Conservation (phyloP, 2,329 filamentous ascomycete genomes). For the Fusarium sp. region DNA sequence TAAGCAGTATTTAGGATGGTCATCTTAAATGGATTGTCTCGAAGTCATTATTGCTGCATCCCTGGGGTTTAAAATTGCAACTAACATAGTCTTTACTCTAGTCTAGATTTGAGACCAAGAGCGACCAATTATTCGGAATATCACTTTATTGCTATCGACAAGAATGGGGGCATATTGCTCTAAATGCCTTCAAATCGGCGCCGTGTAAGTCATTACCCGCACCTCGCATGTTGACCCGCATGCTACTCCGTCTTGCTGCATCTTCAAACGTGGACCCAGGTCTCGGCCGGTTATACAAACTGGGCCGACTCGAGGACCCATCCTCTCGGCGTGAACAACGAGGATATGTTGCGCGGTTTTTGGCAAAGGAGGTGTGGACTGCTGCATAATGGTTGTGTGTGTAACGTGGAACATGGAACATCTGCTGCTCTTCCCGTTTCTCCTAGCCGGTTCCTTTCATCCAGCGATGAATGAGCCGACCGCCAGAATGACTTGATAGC, state of each 20-base stretch:
- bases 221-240: slow-evolving; percentile 37
- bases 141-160: slow-evolving; percentile 10
- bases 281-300: slow-evolving; percentile 45
- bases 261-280: slow-evolving; percentile 26
- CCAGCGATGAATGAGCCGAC: slow-evolving; percentile 37
- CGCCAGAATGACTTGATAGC: slow-evolving; percentile 14
- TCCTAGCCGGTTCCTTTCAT: slow-evolving; percentile 38
- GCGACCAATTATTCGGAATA: not conserved
- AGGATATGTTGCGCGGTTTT: slow-evolving; percentile 38
- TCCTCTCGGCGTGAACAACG: slow-evolving; percentile 11
- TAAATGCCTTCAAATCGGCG: slow-evolving; percentile 18
- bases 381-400: slow-evolving; percentile 30
- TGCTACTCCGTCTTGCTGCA: slow-evolving; percentile 30
- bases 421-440: slow-evolving; percentile 18
- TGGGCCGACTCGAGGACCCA: slow-evolving; percentile 38
- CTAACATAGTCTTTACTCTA: slow-evolving; percentile 12
- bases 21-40: not conserved
- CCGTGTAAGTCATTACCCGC: slow-evolving; percentile 28
- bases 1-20: slow-evolving; percentile 26
- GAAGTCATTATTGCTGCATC: slow-evolving; percentile 2
- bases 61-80: slow-evolving; percentile 1
- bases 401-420: slow-evolving; percentile 14
- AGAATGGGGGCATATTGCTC: slow-evolving; percentile 28
- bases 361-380: slow-evolving; percentile 39
- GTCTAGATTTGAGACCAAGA: slow-evolving; percentile 13